Evolutionary conservation across 1,284 basidiomycete species (phyloP).

Genomic region (Retiboletus fuscus): DNA sequence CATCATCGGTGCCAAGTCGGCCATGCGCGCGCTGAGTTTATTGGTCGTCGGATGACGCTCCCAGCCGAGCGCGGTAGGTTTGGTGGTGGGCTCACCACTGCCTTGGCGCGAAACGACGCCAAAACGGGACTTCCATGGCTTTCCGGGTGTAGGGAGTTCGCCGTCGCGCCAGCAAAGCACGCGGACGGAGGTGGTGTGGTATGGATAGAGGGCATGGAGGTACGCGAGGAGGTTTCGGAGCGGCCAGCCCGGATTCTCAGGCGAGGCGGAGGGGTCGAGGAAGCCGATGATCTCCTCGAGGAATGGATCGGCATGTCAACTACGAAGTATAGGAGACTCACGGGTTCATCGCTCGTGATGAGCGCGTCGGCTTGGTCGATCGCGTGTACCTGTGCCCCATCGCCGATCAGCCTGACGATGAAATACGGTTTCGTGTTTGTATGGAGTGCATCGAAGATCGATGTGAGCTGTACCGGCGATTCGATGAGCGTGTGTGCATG

Average conservation of each 20-base stretch:
- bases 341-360: too few species aligned
- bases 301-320: neutral
- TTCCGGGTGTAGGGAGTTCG: too few species aligned
- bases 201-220: too few species aligned
- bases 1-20: slow-evolving; percentile 96
- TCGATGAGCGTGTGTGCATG: neutral
- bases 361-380: slow-evolving; percentile 70
- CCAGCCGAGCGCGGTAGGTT: slow-evolving; percentile 89
- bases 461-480: neutral
- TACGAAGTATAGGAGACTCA: slow-evolving; percentile 21
- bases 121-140: slow-evolving; percentile 71
- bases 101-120: slow-evolving; percentile 59
- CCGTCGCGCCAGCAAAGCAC: too few species aligned
- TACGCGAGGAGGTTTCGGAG: too few species aligned
- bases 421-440: too few species aligned
- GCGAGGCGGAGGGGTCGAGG: slow-evolving; percentile 87
- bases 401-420: slow-evolving; percentile 54
- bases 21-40: slow-evolving; percentile 89
- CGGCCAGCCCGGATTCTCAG: slow-evolving; percentile 82
- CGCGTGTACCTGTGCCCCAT: slow-evolving; percentile 57
- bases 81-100: slow-evolving; percentile 37
- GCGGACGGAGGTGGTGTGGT: too few species aligned
- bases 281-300: slow-evolving; percentile 74
- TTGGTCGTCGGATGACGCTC: slow-evolving; percentile 86
- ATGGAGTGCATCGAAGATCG: too few species aligned